These are phyloP conservation scores for Naumovozyma baii DNA, from an alignment of 805 yeast genomes.

Conservation along the genomic window DNA sequence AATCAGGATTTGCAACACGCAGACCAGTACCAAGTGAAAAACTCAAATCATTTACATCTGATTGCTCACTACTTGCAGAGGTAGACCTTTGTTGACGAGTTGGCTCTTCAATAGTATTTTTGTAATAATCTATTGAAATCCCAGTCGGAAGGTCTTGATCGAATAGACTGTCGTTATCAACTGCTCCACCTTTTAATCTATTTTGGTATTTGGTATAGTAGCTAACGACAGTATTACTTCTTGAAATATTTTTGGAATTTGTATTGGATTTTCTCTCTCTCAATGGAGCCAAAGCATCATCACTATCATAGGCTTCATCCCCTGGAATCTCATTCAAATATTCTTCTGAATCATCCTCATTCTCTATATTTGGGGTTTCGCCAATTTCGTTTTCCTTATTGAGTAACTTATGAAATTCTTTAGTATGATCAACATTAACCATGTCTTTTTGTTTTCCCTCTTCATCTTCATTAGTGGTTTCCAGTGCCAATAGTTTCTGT, in stretches of 20 bases:
- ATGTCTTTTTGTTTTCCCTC: constrained; percentile 4
- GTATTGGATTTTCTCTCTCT: constrained; percentile 13
- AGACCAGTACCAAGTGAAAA: constrained; percentile 14
- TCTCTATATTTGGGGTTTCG: constrained; percentile 3
- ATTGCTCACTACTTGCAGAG: constrained; percentile 5
- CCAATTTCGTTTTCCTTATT: constrained; percentile 10
- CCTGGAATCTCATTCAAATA: constrained; percentile 29
- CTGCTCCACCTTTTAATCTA: constrained; percentile 21
- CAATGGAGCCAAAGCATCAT: constrained; percentile 27
- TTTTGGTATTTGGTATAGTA: constrained; percentile 26
- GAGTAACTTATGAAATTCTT: constrained; percentile 26
- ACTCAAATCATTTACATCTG: constrained; percentile 3
- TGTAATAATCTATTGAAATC: constrained; percentile 14
- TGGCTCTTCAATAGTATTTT: constrained; percentile 1
- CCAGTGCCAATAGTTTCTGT: constrained; percentile 26
- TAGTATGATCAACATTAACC: constrained; percentile 23
- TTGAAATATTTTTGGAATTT: constrained; percentile 6
- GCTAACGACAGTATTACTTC: constrained; percentile 26
- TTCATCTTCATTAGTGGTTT: constrained; percentile 24
- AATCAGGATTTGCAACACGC: constrained; percentile 27
- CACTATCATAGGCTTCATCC: constrained; percentile 31
- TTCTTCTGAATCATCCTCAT: constrained; percentile 15
- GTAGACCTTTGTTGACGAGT: constrained; percentile 1
- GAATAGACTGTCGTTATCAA: constrained; percentile 14
- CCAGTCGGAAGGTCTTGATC: constrained; percentile 16